Evolutionary conservation across 495 filamentous ascomycete species (phyloP), one percentile per base, ranked within the genome.

Genomic region (Bathelium albidoporum): DNA sequence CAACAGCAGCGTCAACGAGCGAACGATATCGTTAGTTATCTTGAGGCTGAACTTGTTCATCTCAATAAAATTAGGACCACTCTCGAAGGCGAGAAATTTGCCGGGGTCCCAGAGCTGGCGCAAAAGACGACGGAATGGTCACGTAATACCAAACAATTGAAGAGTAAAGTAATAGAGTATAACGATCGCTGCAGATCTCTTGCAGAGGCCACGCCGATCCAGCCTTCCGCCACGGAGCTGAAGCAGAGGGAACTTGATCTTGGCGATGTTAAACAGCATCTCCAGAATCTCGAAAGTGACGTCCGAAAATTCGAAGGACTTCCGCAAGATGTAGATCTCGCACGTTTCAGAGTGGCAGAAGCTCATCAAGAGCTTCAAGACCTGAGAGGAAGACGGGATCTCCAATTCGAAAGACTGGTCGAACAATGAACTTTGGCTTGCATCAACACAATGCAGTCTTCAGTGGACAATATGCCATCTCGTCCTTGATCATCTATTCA

Each of bases 61-160:
- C 73, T 82, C 45, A 75, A 76, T 24, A 71, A 73, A 31, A 76
- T 60, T 1, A 41, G 69, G 12, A 28, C n/a, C 14, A 62, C 64
- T 0, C 24, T 73, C 11, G 52, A 67, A 14, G 60, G 80, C 59
- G 71, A 77, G 10, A 72, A 70, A 20, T 88, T 83, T 69, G 75
- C 81, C 34, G 77, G 78, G 2, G 72, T 81, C 0, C 53, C 77
- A 0, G 73, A 80, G 60, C 76, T 87, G 16, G 78, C 82, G 29
- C 79, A 81, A 59, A 76, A 83, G 67, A 88, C 86, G 32, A 74
- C 81, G 0, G 83, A 88, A 64, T 84, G 82, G 75, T 82, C 82
- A 64, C 81, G 86, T 28, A 78, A 75, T 58, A 81, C 86, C 45
- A 87, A 87, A 66, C 70, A 75, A 39, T 76, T 87, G 24, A 68